These are phyloP conservation scores for Debaryomycetaceae sp. DNA, from an alignment of 1,139 yeast species.

Conservation along the genomic window DNA sequence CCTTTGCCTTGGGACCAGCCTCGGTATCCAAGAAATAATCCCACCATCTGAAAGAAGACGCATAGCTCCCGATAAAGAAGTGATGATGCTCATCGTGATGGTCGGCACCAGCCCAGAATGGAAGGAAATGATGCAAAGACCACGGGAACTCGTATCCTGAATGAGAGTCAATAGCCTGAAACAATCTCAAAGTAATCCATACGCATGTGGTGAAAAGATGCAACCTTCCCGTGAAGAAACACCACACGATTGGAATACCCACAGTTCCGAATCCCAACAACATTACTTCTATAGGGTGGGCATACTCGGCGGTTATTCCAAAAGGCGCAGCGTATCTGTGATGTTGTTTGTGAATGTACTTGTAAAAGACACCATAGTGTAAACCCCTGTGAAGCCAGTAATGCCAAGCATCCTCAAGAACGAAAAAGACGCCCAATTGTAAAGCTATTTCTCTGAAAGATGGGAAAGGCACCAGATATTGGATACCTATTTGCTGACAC, in stretches of 20 bases:
- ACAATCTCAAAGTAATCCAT: slow-evolving; percentile 86
- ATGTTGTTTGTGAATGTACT: slow-evolving; percentile 91
- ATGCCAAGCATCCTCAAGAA: slow-evolving; percentile 92
- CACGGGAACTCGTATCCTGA: slow-evolving; percentile 97
- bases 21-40: slow-evolving; percentile 81
- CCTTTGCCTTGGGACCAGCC: slow-evolving; percentile 67
- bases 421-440: slow-evolving; percentile 74
- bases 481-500: slow-evolving; percentile 71
- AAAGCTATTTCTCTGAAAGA: slow-evolving; percentile 47
- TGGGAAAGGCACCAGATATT: slow-evolving; percentile 83
- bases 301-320: slow-evolving; percentile 94
- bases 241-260: slow-evolving; percentile 76
- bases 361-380: slow-evolving; percentile 83
- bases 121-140: slow-evolving; percentile 86
- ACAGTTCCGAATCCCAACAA: slow-evolving; percentile 91
- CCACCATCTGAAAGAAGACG: slow-evolving; percentile 94
- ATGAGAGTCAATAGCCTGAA: slow-evolving; percentile 95
- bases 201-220: slow-evolving; percentile 80
- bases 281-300: slow-evolving; percentile 91
- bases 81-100: slow-evolving; percentile 97
- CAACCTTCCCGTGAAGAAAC: slow-evolving; percentile 44
- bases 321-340: slow-evolving; percentile 97
- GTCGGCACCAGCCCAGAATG: slow-evolving; percentile 98
- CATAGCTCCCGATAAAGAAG: slow-evolving; percentile 88
- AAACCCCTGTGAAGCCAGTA: slow-evolving; percentile 89